A percentile compares a stretch with the other conserved stretches of the same genome.
Evolutionary conservation across 768 basidiomycete species (phyloP).

Genomic region (Mycena olivaceomarginata): DNA sequence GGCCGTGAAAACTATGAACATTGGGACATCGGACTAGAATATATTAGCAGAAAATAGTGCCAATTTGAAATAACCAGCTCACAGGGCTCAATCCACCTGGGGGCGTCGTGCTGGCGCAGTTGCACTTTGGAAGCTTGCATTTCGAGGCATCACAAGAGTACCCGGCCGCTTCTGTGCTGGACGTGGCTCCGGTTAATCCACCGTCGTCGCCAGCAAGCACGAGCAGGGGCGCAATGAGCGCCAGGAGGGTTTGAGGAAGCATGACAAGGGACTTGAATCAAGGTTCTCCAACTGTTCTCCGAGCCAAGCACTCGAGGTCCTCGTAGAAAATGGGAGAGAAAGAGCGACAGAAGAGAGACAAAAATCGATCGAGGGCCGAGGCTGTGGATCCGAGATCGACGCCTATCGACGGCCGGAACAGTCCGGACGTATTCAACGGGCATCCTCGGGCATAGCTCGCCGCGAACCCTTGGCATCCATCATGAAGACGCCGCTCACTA

Average conservation of each 20-base stretch:
- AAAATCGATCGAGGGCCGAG: too few species aligned
- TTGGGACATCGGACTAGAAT: neutral
- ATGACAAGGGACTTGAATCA: neutral
- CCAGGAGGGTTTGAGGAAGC: neutral
- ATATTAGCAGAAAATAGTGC: neutral
- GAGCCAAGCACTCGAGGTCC: too few species aligned
- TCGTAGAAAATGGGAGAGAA: too few species aligned
- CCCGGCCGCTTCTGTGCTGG: neutral
- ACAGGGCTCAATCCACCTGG: slow-evolving; percentile 1
- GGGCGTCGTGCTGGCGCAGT: neutral
- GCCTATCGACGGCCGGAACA: too few species aligned
- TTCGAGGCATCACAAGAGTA: neutral
- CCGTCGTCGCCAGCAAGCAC: neutral
- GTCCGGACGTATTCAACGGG: too few species aligned
- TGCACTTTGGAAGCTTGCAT: neutral
- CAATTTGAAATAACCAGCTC: neutral
- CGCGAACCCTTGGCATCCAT: too few species aligned
- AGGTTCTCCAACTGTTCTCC: too few species aligned
- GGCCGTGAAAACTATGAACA: neutral
- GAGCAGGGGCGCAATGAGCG: neutral
- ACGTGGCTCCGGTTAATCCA: neutral
- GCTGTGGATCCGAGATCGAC: too few species aligned
- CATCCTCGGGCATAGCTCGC: too few species aligned
- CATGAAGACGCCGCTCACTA: too few species aligned
- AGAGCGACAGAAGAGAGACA: too few species aligned